Percentiles rank a stretch among this genome's conserved stretches.
These are phyloP conservation scores for Nakazawaea peltata DNA, from an alignment of 805 yeast genomes.

Conservation along the genomic window DNA sequence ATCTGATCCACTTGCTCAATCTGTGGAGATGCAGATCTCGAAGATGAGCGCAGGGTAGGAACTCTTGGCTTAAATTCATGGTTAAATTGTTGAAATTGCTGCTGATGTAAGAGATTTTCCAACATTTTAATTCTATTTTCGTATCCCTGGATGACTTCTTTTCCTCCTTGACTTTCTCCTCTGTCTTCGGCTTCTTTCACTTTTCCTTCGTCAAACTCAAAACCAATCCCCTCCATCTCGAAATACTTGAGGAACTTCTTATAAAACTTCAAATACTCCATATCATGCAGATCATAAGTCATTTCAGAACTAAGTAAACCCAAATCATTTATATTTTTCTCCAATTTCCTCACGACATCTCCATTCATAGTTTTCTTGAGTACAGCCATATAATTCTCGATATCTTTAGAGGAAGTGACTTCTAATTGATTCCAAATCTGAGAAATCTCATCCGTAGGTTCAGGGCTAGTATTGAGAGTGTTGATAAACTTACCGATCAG, in stretches of 20 bases:
- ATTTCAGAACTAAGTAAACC: constrained; percentile 22
- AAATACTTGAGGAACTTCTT: constrained; percentile 37
- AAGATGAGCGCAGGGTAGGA: not conserved
- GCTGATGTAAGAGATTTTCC: constrained; percentile 71
- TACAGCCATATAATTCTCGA: constrained; percentile 27
- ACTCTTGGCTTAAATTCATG: constrained; percentile 17
- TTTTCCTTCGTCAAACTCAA: constrained; percentile 16
- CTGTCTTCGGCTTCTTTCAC: constrained; percentile 11
- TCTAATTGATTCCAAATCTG: constrained; percentile 10
- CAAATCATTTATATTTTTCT: constrained; percentile 28
- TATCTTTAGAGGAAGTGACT: constrained; percentile 20
- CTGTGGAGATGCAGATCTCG: too few relatives aligned
- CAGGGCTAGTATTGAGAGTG: constrained; percentile 2
- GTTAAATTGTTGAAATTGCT: constrained; percentile 48
- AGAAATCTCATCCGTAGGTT: not conserved
- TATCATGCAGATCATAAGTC: constrained; percentile 19
- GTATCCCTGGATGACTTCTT: constrained; percentile 50
- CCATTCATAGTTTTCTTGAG: constrained; percentile 21
- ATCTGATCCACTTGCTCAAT: not conserved
- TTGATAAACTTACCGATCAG: constrained; percentile 3
- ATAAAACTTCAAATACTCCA: constrained; percentile 29
- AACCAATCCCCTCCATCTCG: constrained; percentile 23
- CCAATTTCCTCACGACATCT: constrained; percentile 26
- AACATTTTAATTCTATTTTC: constrained; percentile 66
- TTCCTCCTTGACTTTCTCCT: constrained; percentile 21